phyloP scores from a whole-genome alignment of 139 green algal species.

The Micromonas commoda region DNA sequence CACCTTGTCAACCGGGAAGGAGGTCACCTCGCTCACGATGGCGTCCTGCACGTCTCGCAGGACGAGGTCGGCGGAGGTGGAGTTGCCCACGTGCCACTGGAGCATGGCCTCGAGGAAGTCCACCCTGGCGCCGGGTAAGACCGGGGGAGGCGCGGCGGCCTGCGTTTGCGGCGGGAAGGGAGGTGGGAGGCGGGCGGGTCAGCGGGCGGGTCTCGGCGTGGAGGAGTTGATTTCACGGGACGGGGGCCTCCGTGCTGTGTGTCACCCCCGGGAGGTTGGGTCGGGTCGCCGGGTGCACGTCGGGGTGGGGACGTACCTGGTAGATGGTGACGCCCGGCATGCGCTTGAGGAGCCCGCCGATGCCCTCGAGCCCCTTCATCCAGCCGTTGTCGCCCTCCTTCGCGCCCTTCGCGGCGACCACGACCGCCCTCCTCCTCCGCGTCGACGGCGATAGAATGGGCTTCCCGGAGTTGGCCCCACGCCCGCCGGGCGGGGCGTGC shows the following conservation, averaged over 20 bases:
- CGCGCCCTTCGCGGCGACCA: not conserved
- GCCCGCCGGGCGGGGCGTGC: no score
- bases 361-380: not conserved
- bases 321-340: not conserved
- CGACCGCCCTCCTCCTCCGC: no score
- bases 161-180: not conserved
- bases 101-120: conserved; percentile 18
- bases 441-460: no score
- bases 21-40: conserved; percentile 16
- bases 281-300: no score
- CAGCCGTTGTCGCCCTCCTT: not conserved
- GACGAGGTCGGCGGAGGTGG: not conserved
- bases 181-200: not conserved
- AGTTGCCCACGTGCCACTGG: not conserved
- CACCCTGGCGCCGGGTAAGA: not conserved
- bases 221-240: no score
- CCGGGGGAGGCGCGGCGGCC: conserved; percentile 4
- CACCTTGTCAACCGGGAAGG: conserved; percentile 13
- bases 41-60: conserved; percentile 5
- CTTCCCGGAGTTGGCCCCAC: no score
- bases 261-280: no score
- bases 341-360: no score
- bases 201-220: no score
- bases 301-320: not conserved
- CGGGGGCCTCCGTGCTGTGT: no score